A percentile compares a stretch with the other conserved stretches of the same genome.
These are phyloP conservation scores for Quercus glauca DNA, from an alignment of 306 rosid species.

Conservation along the genomic window DNA sequence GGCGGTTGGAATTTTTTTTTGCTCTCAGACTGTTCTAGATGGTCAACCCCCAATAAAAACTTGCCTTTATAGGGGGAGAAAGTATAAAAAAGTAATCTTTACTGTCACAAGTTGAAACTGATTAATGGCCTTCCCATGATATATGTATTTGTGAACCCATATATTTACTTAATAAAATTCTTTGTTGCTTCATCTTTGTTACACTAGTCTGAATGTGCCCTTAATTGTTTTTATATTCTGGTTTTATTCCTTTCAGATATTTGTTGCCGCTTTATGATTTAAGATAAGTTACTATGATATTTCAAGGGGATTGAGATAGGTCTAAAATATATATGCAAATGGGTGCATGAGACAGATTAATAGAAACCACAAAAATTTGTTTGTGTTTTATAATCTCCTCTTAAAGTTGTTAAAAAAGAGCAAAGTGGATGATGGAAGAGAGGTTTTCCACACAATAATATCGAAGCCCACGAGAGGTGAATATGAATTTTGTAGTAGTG, in stretches of 20 bases:
- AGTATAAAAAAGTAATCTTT: too few species aligned
- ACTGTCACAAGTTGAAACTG: too few species aligned
- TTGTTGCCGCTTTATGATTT: neutral
- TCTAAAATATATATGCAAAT: neutral
- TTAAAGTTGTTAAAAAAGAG: constrained; percentile 1
- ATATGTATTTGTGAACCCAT: constrained; percentile 12
- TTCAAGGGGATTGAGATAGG: constrained; percentile 3
- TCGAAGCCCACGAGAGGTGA: constrained; percentile 10
- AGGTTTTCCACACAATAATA: constrained; percentile 44
- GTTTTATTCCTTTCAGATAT: neutral
- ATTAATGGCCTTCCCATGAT: constrained; percentile 5
- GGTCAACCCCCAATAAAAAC: too few species aligned
- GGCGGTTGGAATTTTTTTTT: too few species aligned
- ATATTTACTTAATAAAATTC: neutral
- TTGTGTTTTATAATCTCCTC: neutral
- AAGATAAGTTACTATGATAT: neutral
- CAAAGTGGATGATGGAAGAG: constrained; percentile 25
- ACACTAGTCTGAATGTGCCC: neutral
- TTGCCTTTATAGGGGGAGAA: too few species aligned
- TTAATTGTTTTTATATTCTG: neutral
- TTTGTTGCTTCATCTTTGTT: neutral
- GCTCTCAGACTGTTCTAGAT: too few species aligned
- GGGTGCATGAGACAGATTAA: constrained; percentile 31
- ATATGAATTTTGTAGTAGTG: constrained; percentile 2
- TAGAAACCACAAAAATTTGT: constrained; percentile 29